Evolutionary conservation across 108 stramenopile species (phyloP).

Genomic region (Discostella pseudostelligera): DNA sequence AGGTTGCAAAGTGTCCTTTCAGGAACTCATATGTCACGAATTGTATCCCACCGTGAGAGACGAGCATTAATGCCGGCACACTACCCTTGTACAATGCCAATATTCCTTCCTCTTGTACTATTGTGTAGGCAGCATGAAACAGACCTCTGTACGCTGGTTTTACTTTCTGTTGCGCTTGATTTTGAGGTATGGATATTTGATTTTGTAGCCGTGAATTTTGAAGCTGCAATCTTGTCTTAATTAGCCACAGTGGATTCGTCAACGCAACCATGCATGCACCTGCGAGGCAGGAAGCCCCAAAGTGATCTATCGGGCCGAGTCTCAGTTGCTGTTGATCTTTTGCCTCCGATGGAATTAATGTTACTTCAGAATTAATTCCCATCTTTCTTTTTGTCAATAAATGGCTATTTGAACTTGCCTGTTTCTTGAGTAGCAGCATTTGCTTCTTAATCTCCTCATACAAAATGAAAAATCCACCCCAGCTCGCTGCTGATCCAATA

Average conservation of each 20-base stretch:
- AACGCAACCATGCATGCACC: conserved; percentile 91
- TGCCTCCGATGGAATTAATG: neutral
- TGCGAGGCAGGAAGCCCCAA: conserved; percentile 54
- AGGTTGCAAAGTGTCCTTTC: conserved; percentile 65
- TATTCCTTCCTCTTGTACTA: conserved; percentile 90
- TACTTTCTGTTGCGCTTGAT: conserved; percentile 14
- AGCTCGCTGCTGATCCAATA: conserved; percentile 87
- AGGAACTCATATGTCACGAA: conserved; percentile 96
- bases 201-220: conserved; percentile 63
- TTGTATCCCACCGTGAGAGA: conserved; percentile 97
- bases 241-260: conserved; percentile 98
- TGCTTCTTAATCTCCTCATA: conserved; percentile 89
- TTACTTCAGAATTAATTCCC: neutral
- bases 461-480: conserved; percentile 98
- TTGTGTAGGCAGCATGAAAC: conserved; percentile 72
- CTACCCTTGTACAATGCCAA: conserved; percentile 93
- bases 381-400: neutral
- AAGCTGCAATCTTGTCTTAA: conserved; percentile 96
- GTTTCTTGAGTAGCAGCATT: conserved; percentile 29
- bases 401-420: neutral
- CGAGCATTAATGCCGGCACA: conserved; percentile 90
- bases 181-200: conserved; percentile 13
- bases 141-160: conserved; percentile 75
- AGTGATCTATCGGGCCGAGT: conserved; percentile 69
- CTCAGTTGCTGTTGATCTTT: conserved; percentile 2